Percentiles rank a stretch among this genome's conserved stretches.
Conservation (phyloP, 768 basidiomycete genomes). For the Boletellus ananiceps region DNA sequence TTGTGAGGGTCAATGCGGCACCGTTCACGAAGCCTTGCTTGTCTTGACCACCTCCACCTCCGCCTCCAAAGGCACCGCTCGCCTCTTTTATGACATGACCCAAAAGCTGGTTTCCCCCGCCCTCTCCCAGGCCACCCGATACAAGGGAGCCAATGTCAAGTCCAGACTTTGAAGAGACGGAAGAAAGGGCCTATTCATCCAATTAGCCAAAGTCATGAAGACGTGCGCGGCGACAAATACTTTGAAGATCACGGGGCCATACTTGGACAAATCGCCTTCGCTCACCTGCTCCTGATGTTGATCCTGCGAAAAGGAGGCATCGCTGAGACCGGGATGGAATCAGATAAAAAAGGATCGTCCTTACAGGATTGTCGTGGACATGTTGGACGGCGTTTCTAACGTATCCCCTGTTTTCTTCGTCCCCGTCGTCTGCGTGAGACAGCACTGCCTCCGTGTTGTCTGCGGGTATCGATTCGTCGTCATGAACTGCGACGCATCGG, state of each 20-base stretch:
- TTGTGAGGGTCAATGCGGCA: constrained; percentile 83
- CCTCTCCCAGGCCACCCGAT: constrained; percentile 36
- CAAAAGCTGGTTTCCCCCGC: constrained; percentile 62
- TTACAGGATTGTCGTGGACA: constrained; percentile 20
- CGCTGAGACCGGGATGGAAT: neutral
- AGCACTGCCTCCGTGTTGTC: constrained; percentile 65
- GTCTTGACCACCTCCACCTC: constrained; percentile 53
- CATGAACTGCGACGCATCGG: constrained; percentile 6
- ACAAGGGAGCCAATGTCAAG: constrained; percentile 22
- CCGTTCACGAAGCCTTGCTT: constrained; percentile 85
- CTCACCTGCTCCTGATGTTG: constrained; percentile 15
- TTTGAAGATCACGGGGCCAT: constrained; percentile 19
- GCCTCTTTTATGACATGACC: constrained; percentile 85
- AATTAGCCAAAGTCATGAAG: constrained; percentile 3
- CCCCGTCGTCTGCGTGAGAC: constrained; percentile 37
- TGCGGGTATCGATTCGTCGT: constrained; percentile 23
- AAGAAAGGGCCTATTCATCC: constrained; percentile 17
- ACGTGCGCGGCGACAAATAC: constrained; percentile 3
- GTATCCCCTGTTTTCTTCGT: constrained; percentile 5
- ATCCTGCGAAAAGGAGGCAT: constrained; percentile 3
- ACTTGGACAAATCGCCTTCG: constrained; percentile 9
- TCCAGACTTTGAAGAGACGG: constrained; percentile 28
- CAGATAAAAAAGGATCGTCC: neutral
- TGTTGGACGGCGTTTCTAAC: constrained; percentile 19
- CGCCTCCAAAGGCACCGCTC: constrained; percentile 63